phyloP scores from a whole-genome alignment of 2,329 filamentous ascomycete genomes.

The Nothopassalora personata region DNA sequence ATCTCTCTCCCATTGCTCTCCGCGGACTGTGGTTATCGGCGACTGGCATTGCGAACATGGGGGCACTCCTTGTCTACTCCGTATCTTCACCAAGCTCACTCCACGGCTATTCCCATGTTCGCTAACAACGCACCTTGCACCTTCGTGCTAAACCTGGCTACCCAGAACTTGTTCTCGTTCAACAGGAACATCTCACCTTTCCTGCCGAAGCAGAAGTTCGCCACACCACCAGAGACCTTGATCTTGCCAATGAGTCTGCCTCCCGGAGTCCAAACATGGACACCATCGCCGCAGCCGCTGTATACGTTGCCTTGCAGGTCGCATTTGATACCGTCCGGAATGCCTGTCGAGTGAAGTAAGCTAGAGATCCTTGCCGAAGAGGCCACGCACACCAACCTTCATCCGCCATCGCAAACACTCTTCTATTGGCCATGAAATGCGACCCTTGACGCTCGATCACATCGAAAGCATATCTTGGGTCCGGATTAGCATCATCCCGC shows the following conservation, averaged over 20 bases:
- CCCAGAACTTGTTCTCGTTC: slow-evolving; percentile 26
- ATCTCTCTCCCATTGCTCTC: too few relatives aligned
- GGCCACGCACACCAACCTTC: slow-evolving; percentile 11
- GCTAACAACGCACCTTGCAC: slow-evolving; percentile 25
- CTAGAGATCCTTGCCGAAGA: neutral
- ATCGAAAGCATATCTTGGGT: slow-evolving; percentile 28
- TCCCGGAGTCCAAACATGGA: slow-evolving; percentile 49
- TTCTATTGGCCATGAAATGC: slow-evolving; percentile 23
- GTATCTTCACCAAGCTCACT: neutral
- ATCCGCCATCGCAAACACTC: slow-evolving; percentile 28
- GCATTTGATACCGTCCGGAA: slow-evolving; percentile 56
- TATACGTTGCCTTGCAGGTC: slow-evolving; percentile 54
- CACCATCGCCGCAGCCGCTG: slow-evolving; percentile 50
- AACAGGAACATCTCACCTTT: slow-evolving; percentile 25
- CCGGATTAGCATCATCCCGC: slow-evolving; percentile 6
- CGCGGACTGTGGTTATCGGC: too few relatives aligned
- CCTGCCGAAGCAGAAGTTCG: slow-evolving; percentile 31
- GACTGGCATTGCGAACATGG: too few relatives aligned
- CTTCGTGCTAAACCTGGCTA: slow-evolving; percentile 16
- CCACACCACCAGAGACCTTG: slow-evolving; percentile 40
- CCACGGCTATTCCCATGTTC: slow-evolving; percentile 25
- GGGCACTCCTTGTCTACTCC: too few relatives aligned
- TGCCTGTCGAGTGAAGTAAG: slow-evolving; percentile 31
- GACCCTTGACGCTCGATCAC: slow-evolving; percentile 24
- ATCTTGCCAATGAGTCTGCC: slow-evolving; percentile 55